These are phyloP conservation scores for Termitomyces sp. DNA, from an alignment of 768 basidiomycete species.

Conservation along the genomic window DNA sequence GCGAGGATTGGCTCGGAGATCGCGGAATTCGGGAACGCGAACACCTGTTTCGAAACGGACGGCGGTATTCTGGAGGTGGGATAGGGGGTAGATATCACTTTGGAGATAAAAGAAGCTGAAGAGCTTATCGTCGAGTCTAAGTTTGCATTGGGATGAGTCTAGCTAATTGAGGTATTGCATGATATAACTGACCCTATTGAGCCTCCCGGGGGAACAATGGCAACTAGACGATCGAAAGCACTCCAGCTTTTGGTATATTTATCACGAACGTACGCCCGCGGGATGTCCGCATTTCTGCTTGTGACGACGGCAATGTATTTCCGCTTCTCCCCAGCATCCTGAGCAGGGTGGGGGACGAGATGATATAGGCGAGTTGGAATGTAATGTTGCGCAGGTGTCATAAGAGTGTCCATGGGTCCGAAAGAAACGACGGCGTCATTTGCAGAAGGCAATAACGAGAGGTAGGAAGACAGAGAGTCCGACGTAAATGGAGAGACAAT, in stretches of 20 bases:
- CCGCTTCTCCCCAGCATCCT: conserved; percentile 66
- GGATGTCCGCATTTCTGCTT: conserved; percentile 82
- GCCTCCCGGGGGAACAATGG: conserved; percentile 86
- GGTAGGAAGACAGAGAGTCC: conserved; percentile 70
- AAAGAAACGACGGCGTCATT: conserved; percentile 76
- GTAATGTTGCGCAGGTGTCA: conserved; percentile 72
- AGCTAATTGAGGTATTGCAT: neutral
- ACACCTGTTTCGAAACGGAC: conserved; percentile 86
- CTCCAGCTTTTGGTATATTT: conserved; percentile 95
- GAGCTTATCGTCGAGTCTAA: conserved; percentile 84
- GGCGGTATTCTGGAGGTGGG: conserved; percentile 72
- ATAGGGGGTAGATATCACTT: conserved; percentile 66
- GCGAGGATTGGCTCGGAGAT: conserved; percentile 83
- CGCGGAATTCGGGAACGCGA: conserved; percentile 84
- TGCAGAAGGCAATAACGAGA: conserved; percentile 67
- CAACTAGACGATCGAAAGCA: conserved; percentile 82
- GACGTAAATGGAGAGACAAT: conserved; percentile 73
- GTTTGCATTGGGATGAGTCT: neutral
- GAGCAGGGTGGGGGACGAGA: conserved; percentile 77
- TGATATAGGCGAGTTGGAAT: conserved; percentile 70
- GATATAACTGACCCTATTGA: conserved; percentile 65
- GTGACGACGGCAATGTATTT: conserved; percentile 68
- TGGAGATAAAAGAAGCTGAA: conserved; percentile 89
- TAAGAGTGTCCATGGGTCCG: conserved; percentile 74
- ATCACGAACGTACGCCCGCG: conserved; percentile 78